phyloP scores from a whole-genome alignment of 257 asterid genomes.

The Capsicum pubescens region DNA sequence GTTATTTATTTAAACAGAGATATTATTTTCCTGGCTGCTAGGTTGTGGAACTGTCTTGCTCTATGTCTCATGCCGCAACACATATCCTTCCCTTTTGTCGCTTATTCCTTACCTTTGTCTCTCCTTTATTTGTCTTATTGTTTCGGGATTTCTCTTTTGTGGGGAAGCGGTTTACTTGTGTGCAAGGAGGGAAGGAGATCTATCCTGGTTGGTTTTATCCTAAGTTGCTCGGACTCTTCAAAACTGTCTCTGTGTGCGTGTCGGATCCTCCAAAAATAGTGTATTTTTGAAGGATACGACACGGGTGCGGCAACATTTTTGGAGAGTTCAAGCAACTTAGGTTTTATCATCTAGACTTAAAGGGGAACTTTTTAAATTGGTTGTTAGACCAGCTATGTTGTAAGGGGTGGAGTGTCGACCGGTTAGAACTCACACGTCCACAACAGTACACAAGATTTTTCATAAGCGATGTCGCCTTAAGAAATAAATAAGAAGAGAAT shows the following conservation, averaged over 20 bases:
- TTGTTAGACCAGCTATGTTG: too few relatives aligned
- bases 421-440: too few relatives aligned
- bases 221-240: neutral
- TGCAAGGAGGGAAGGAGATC: neutral
- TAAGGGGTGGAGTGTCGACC: too few relatives aligned
- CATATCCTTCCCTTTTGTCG: neutral
- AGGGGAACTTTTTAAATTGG: too few relatives aligned
- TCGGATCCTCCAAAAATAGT: neutral
- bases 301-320: too few relatives aligned
- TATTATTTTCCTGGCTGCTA: neutral
- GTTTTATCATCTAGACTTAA: neutral
- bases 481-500: too few relatives aligned
- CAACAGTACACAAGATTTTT: too few relatives aligned
- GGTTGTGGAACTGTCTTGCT: neutral
- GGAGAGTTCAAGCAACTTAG: too few relatives aligned
- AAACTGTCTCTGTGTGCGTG: neutral
- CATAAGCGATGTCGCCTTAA: too few relatives aligned
- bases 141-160: neutral
- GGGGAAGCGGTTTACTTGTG: neutral
- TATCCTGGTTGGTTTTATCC: neutral
- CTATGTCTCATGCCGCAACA: neutral
- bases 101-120: neutral
- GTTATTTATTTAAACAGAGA: neutral
- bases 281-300: neutral
- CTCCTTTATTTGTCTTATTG: neutral